phyloP scores from a whole-genome alignment of 805 yeast species.

The Saccharomycopsis fermentans region DNA sequence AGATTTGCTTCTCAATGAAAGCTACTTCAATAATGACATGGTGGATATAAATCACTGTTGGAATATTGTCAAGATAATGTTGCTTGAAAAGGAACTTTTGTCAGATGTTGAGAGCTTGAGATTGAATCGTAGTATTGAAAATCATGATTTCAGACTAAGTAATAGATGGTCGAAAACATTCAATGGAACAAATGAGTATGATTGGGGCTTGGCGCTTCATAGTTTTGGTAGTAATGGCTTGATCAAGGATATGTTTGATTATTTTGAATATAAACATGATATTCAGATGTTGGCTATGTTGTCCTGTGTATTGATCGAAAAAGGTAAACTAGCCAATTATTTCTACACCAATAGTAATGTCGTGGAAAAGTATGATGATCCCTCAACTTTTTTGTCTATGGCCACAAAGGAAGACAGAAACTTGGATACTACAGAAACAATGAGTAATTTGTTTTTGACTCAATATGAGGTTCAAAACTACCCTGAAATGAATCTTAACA shows the following conservation, averaged over 20 bases:
- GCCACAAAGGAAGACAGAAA: not conserved
- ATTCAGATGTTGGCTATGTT: slow-evolving; percentile 88
- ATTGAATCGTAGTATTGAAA: not conserved
- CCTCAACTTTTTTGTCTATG: not conserved
- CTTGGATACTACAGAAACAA: not conserved
- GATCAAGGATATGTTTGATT: slow-evolving; percentile 46
- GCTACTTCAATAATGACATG: slow-evolving; percentile 9
- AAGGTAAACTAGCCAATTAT: slow-evolving; percentile 17
- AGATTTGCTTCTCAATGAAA: slow-evolving; percentile 1
- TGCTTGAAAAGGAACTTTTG: slow-evolving; percentile 48
- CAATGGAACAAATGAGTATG: slow-evolving; percentile 27
- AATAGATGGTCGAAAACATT: slow-evolving; percentile 11
- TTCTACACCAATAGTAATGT: not conserved
- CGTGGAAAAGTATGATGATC: not conserved
- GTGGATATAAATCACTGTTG: slow-evolving; percentile 12
- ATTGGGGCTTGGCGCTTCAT: slow-evolving; percentile 61
- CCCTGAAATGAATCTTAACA: slow-evolving; percentile 19
- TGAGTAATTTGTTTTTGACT: not conserved
- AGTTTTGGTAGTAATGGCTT: slow-evolving; percentile 67
- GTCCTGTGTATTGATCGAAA: slow-evolving; percentile 57
- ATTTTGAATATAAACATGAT: slow-evolving; percentile 56
- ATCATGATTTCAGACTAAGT: not conserved
- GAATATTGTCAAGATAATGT: slow-evolving; percentile 13
- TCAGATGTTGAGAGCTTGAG: slow-evolving; percentile 45
- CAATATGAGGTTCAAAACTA: slow-evolving; percentile 5